Conservation (phyloP, 2,329 filamentous ascomycete genomes). For the Teratosphaeria zuluensis region DNA sequence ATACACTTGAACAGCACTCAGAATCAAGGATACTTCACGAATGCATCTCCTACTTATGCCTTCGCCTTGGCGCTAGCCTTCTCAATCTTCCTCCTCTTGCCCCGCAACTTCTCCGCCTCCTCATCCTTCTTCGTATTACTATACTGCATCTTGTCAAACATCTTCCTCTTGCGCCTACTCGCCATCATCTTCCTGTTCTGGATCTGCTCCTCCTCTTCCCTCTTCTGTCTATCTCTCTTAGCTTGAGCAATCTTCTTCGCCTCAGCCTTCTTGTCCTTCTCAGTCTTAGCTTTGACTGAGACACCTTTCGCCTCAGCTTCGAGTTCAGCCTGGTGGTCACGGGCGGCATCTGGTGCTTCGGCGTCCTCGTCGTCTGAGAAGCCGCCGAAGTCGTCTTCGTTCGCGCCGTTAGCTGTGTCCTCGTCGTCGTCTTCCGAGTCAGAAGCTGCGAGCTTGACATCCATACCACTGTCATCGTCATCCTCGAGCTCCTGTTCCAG, state of each 20-base stretch:
- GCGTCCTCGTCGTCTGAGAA: conserved; percentile 43
- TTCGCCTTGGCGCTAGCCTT: conserved; percentile 9
- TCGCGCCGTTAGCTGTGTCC: conserved; percentile 37
- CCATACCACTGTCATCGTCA: conserved; percentile 31
- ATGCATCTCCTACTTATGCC: not conserved
- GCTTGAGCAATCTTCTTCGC: conserved; percentile 58
- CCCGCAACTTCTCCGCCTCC: conserved; percentile 76
- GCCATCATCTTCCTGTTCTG: conserved; percentile 97
- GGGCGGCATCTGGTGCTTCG: conserved; percentile 51
- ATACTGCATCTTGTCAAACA: conserved; percentile 96
- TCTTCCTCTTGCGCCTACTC: conserved; percentile 92
- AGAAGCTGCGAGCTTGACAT: conserved; percentile 34
- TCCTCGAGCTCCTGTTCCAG: conserved; percentile 16
- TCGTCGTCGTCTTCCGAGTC: conserved; percentile 36
- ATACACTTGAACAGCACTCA: not conserved
- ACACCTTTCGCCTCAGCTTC: conserved; percentile 80
- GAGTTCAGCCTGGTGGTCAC: conserved; percentile 76
- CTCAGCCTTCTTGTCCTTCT: conserved; percentile 48
- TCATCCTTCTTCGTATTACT: conserved; percentile 88
- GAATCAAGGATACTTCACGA: not conserved
- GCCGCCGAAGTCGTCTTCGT: conserved; percentile 36
- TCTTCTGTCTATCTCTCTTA: conserved; percentile 54
- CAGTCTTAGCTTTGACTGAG: conserved; percentile 32
- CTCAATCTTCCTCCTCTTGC: conserved; percentile 86
- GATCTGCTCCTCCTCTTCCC: conserved; percentile 71